Evolutionary conservation across 2,329 filamentous ascomycete species (phyloP), one percentile per base, ranked within the genome.

Genomic region (Pestalotiopsis fici): DNA sequence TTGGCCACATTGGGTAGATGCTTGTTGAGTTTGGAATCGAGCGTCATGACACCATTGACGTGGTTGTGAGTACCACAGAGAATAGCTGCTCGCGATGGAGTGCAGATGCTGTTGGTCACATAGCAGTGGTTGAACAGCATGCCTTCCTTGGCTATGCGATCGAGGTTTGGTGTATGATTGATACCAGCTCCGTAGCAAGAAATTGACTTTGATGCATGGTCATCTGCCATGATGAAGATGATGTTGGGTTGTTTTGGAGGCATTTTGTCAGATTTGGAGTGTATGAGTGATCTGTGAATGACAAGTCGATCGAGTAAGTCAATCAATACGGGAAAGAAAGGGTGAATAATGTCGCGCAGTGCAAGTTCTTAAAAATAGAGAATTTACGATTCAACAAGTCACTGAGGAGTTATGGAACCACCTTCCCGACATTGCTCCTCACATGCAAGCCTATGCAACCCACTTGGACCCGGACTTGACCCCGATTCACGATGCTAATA

Each of bases 191-290:
- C 84, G 47, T 87, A 86, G 68, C 77, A 78, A 21, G 77, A 79
- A 62, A 85, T 86, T 18, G 83, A 77, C 70, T 87, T 86, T 56
- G 82, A 76, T 5, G 85, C 85, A 77, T 87, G 84, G 74, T 86
- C 85, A 74, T 87, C 84, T 0, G 84, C 85, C 83, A 87, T 85
- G 74, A 87, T 85, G 75, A 87, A 87, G 65, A 87, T 67, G 66
- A 84, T 82, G 67, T 83, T 83, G 54, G 76, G 74, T 15, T n/a
- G 15, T 50, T 50, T 50, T 23, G 6, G n/a, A 50, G 43, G 9
- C 43, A 50, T 50, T 50, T 3, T 50, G 43, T n/a, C n/a, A 1
- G 6, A 21, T 50, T 11, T 35, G 31, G 31, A 11, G 11, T 35
- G 6, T 11, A 6, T 11, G 11, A 11, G 31, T 35, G 31, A 35